Evolutionary conservation across 495 filamentous ascomycete genomes (phyloP), one percentile per base, ranked within the genome.

Genomic region (Pyronema domesticum): DNA sequence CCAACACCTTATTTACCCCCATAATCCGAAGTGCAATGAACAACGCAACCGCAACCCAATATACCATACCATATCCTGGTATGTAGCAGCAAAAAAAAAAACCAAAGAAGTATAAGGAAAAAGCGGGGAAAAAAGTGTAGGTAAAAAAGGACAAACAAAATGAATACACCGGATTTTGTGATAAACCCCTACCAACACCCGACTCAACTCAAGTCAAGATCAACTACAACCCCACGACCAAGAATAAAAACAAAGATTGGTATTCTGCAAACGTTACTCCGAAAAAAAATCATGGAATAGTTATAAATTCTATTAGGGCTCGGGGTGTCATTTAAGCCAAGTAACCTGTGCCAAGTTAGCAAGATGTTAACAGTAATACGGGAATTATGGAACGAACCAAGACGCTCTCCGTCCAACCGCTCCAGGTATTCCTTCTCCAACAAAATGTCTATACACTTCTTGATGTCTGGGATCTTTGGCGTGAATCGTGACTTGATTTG

Each of bases 381-480:
- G 11, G 18, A 5, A 19, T n/a, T 47, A 58, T 86, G 85, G 61
- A 94, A 80, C 66, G 93, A 94, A 53, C 91, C 86, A 50, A 98
- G 76, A 58, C 95, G 89, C 59, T 96, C 89, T 37, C 86, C 86
- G 35, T 95, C 89, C 55, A 95, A 68, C 34, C 91, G 82, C 73
- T 99, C 93, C 47, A 99, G 77, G 66, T 99, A 99, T 68, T 98
- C 91, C 73, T 99, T 99, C 74, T 99, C 91, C 57, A 99, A 83
- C 40, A 99, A 74, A 60, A 94, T 94, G 69, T 99, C 91, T 64
- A 99, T 95, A 68, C 89, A 95, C 73, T 94, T 96, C 73, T 99
- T 99, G 76, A 99, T 96, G 60, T 99, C 91, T 5, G 76, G 73
- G 17, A 96, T 74, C 68, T 94, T 89, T 19, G 93, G 91, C 37